A percentile compares a stretch with the other conserved stretches of the same genome.
phyloP scores from a whole-genome alignment of 768 basidiomycete genomes.

The Gymnopilus junonius region DNA sequence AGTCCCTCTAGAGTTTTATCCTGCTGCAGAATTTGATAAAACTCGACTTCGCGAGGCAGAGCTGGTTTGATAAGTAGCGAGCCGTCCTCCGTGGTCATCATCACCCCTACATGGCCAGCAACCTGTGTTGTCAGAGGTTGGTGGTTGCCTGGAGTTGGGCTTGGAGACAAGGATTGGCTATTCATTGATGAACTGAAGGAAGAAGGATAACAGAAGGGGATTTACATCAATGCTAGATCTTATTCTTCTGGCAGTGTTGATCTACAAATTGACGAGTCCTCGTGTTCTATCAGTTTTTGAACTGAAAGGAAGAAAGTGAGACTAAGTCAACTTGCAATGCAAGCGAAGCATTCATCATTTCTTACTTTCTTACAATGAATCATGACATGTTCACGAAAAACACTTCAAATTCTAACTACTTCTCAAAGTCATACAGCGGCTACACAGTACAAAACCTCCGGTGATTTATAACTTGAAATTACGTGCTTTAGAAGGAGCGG shows the following conservation, averaged over 20 bases:
- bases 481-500: neutral
- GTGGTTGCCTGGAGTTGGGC: conserved; percentile 6
- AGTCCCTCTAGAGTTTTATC: conserved; percentile 47
- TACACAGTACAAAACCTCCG: too few relatives aligned
- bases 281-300: too few relatives aligned
- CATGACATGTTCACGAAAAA: conserved; percentile 2
- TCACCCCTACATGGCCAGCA: conserved; percentile 78
- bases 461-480: too few relatives aligned
- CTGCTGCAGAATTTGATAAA: conserved; percentile 64
- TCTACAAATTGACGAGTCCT: too few relatives aligned
- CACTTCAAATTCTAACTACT: conserved; percentile 17
- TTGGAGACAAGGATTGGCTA: neutral
- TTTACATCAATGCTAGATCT: too few relatives aligned
- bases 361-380: too few relatives aligned
- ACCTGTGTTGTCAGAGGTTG: conserved; percentile 64
- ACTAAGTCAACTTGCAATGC: too few relatives aligned
- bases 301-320: too few relatives aligned
- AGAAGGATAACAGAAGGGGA: too few relatives aligned
- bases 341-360: too few relatives aligned
- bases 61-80: conserved; percentile 85
- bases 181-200: too few relatives aligned
- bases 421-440: conserved; percentile 16
- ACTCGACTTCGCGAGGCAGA: conserved; percentile 63
- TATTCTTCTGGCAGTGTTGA: too few relatives aligned
- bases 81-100: conserved; percentile 67